These are phyloP conservation scores for Rubia yunnanensis DNA, from an alignment of 257 asterid genomes.

Conservation along the genomic window DNA sequence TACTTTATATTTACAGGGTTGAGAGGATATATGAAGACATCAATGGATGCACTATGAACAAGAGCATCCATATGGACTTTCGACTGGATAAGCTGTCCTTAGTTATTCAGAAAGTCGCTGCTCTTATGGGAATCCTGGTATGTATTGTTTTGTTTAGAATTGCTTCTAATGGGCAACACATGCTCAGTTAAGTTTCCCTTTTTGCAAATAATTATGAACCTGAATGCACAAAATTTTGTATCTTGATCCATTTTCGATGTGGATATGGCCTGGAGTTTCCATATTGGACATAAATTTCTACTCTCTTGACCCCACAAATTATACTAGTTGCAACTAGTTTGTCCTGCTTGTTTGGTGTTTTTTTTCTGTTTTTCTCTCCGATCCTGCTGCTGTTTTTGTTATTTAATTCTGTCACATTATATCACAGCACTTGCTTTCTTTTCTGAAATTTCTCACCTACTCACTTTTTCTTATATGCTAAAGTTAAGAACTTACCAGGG, in stretches of 20 bases:
- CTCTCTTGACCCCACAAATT: no score
- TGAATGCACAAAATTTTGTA: not conserved
- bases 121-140: conserved; percentile 90
- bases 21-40: conserved; percentile 67
- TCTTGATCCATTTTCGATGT: not conserved
- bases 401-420: not conserved
- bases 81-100: conserved; percentile 62
- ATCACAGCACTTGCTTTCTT: not conserved
- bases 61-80: conserved; percentile 47
- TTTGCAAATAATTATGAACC: not conserved
- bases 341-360: not conserved
- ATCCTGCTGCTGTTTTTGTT: not conserved
- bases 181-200: not conserved
- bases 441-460: not conserved
- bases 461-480: not conserved
- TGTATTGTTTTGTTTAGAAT: conserved; percentile 12
- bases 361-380: not conserved
- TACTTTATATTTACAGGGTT: conserved; percentile 50
- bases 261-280: not conserved
- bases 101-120: conserved; percentile 83
- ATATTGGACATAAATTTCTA: no score
- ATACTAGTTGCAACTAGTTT: not conserved
- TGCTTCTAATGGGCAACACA: not conserved
- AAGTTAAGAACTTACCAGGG: not conserved
- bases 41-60: conserved; percentile 35